Base-by-base conservation (phyloP, 345 rosid species). In the Ceriops decandra region DNA sequence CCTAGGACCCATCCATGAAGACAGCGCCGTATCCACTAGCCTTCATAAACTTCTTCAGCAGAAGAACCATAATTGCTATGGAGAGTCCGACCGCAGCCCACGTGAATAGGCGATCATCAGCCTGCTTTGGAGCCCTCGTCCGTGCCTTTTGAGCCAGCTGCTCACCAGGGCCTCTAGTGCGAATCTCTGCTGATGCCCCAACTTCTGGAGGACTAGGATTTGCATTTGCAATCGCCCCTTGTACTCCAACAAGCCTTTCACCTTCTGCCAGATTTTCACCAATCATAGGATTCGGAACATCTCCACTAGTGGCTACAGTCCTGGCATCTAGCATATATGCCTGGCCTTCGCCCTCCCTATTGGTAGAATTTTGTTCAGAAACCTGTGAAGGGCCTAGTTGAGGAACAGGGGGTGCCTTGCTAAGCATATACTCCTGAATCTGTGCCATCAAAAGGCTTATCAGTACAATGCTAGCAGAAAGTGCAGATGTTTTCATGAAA, bases 11-110 rank as follows among this genome's bases (percentile, higher is more conserved):
- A 76, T 87, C 93, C 90, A 90, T 84, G 83, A 90, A 84, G 57
- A 90, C 76, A 58, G 97, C 80, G 63, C 92, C 93, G 46, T 84
- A 85, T 63, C 95, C 93, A 57, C 83, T 81, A 33, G 97, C 80
- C 80, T 91, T 84, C 85, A 90, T 81, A 66, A 89, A 87, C 81
- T 95, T 95, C 85, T 90, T 91, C 75, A 93, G 77, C 72, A 93
- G 78, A 71, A 93, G 97, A 79, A 81, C 91, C 79, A 91, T 53
- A 67, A 91, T 93, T 20, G 97, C 97, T 13, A 95, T 63, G 38
- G 96, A 81, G 49, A 95, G 93, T 63, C 96, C 99, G 52, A 90
- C 86, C 0, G 92, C 95, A 10, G 98, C 97, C 96, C 73, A 83
- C 0, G 95, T 88, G 77, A 91, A 87, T 61, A 93, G 31, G 36